Evolutionary conservation across 768 basidiomycete species (phyloP).

Genomic region (Phlebiopsis gigantea): DNA sequence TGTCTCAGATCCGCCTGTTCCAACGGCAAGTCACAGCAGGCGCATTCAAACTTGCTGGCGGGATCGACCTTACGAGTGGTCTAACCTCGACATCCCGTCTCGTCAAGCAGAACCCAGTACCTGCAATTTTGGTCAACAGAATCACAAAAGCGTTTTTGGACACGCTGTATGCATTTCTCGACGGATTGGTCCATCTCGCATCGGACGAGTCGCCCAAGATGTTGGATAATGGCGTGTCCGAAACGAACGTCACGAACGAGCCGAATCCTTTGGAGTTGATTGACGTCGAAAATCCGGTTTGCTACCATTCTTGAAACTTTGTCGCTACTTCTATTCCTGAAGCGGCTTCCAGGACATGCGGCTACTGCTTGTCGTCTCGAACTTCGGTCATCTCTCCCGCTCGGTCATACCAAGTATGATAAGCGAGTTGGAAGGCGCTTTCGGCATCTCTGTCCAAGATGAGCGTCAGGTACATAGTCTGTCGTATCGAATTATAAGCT

Average conservation of each 20-base stretch:
- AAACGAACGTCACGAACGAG: conserved; percentile 26
- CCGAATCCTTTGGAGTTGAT: conserved; percentile 51
- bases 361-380: conserved; percentile 83
- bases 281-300: conserved; percentile 59
- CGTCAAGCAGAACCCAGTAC: conserved; percentile 55
- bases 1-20: conserved; percentile 74
- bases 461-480: conserved; percentile 55
- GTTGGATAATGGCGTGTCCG: conserved; percentile 30
- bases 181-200: conserved; percentile 78
- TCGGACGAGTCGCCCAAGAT: conserved; percentile 58
- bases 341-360: conserved; percentile 91
- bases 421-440: conserved; percentile 69
- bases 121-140: conserved; percentile 61
- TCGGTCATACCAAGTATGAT: conserved; percentile 75
- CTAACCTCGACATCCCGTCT: conserved; percentile 43
- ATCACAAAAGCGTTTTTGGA: conserved; percentile 85
- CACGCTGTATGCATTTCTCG: conserved; percentile 76
- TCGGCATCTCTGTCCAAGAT: conserved; percentile 63
- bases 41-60: conserved; percentile 79
- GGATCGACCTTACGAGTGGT: conserved; percentile 48
- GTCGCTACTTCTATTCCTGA: background rate
- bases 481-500: too few relatives aligned
- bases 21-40: conserved; percentile 72
- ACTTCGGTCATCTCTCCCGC: conserved; percentile 72
- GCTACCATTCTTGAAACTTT: conserved; percentile 19